Conservation (phyloP, 2,329 filamentous ascomycete genomes). For the Lachnellula cervina region DNA sequence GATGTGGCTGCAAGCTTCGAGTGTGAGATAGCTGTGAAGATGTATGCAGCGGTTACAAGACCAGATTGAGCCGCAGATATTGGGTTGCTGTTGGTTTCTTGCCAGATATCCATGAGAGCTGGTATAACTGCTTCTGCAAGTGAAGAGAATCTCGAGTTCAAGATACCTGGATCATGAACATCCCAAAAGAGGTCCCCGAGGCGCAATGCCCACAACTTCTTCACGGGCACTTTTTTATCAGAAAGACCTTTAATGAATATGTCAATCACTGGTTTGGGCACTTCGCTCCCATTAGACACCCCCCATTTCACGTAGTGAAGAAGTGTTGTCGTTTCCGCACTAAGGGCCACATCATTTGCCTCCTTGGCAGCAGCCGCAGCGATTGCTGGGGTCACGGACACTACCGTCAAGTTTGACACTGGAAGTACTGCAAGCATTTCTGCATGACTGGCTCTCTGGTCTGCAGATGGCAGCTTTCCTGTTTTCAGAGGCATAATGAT, state of each 20-base stretch:
- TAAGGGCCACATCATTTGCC: slow-evolving; percentile 77
- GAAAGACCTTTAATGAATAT: slow-evolving; percentile 73
- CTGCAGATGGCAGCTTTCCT: slow-evolving; percentile 76
- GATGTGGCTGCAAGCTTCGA: slow-evolving; percentile 49
- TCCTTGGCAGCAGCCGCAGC: slow-evolving; percentile 72
- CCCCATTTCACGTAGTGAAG: slow-evolving; percentile 59
- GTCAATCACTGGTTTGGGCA: slow-evolving; percentile 65
- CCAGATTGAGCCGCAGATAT: slow-evolving; percentile 75
- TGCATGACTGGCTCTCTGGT: slow-evolving; percentile 78
- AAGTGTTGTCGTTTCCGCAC: slow-evolving; percentile 69
- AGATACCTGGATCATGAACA: slow-evolving; percentile 40
- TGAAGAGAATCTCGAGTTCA: slow-evolving; percentile 43
- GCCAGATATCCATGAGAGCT: slow-evolving; percentile 64
- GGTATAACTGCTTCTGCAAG: slow-evolving; percentile 51
- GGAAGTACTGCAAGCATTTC: slow-evolving; percentile 69
- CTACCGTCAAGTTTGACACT: slow-evolving; percentile 55
- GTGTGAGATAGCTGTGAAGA: slow-evolving; percentile 60
- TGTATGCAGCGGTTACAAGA: slow-evolving; percentile 72
- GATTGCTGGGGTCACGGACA: slow-evolving; percentile 62
- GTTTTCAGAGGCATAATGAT: slow-evolving; percentile 73
- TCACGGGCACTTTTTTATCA: slow-evolving; percentile 77
- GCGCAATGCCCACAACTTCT: slow-evolving; percentile 75
- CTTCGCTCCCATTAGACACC: slow-evolving; percentile 53
- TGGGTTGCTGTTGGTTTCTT: slow-evolving; percentile 74
- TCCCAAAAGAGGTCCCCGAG: slow-evolving; percentile 66